A percentile compares a stretch with the other conserved stretches of the same genome.
phyloP scores from a whole-genome alignment of 371 early-diverging fungal genomes.

The Coemansia sp. region DNA sequence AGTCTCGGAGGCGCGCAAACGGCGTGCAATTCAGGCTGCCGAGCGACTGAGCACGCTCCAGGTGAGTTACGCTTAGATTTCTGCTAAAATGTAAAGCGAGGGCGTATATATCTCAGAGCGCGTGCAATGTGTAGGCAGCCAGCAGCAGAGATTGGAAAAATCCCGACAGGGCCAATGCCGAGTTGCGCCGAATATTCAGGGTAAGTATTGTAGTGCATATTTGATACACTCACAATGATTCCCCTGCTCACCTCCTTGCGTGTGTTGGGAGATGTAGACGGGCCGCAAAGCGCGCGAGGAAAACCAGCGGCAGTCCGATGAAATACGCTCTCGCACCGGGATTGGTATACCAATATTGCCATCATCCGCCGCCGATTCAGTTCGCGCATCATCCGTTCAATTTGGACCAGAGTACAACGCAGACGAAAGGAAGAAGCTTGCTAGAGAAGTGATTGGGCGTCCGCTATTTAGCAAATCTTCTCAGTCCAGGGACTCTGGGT shows the following conservation, averaged over 20 bases:
- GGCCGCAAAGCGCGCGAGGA: conserved; percentile 62
- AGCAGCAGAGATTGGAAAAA: conserved; percentile 62
- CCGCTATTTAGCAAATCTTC: conserved; percentile 10
- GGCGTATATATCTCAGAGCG: neutral
- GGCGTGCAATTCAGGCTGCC: conserved; percentile 2
- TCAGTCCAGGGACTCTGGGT: neutral
- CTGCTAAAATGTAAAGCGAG: neutral
- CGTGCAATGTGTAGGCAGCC: conserved; percentile 52
- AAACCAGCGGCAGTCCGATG: conserved; percentile 53
- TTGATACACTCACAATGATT: too few species aligned
- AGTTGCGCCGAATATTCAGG: conserved; percentile 70
- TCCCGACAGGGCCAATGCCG: conserved; percentile 71
- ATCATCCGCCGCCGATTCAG: conserved; percentile 49
- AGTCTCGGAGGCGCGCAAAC: conserved; percentile 29
- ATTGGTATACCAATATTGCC: conserved; percentile 63
- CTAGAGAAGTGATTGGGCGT: neutral
- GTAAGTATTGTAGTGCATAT: conserved; percentile 22
- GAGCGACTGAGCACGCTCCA: conserved; percentile 8
- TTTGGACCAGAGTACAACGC: conserved; percentile 1
- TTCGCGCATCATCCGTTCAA: conserved; percentile 40
- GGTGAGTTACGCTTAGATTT: conserved; percentile 12
- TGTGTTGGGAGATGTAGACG: conserved; percentile 4
- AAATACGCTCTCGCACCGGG: conserved; percentile 60
- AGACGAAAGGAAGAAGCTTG: neutral
- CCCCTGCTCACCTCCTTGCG: too few species aligned